Conservation (phyloP, 768 basidiomycete species). For the Suillus sp. region DNA sequence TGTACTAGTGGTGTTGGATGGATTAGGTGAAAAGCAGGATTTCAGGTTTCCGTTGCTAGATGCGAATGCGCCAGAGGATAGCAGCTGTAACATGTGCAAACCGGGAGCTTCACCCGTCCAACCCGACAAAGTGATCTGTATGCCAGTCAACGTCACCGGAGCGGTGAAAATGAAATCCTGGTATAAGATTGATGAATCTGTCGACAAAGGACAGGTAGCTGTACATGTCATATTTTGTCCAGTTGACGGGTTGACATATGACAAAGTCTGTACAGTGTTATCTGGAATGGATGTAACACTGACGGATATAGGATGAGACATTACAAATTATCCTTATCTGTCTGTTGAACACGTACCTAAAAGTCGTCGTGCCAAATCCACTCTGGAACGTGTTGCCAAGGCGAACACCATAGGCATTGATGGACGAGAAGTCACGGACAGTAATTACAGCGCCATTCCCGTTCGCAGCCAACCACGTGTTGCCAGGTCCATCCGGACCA, state of each 20-base stretch:
- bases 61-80: slow-evolving; percentile 90
- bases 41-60: slow-evolving; percentile 60
- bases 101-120: slow-evolving; percentile 81
- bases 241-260: slow-evolving; percentile 75
- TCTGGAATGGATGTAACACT: slow-evolving; percentile 91
- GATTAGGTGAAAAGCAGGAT: slow-evolving; percentile 77
- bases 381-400: slow-evolving; percentile 89
- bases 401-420: slow-evolving; percentile 78
- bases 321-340: slow-evolving; percentile 8
- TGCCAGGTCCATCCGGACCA: slow-evolving; percentile 76
- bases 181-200: slow-evolving; percentile 75
- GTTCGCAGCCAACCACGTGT: slow-evolving; percentile 84
- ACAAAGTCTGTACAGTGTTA: slow-evolving; percentile 75
- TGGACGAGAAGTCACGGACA: slow-evolving; percentile 70
- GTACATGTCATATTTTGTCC: slow-evolving; percentile 79
- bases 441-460: slow-evolving; percentile 73
- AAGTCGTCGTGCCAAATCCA: slow-evolving; percentile 82
- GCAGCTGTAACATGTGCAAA: slow-evolving; percentile 86
- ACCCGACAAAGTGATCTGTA: slow-evolving; percentile 77
- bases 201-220: slow-evolving; percentile 75
- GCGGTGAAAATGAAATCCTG: slow-evolving; percentile 90
- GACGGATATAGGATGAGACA: slow-evolving; percentile 18
- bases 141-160: slow-evolving; percentile 75
- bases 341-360: slow-evolving; percentile 59
- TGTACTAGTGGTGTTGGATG: slow-evolving; percentile 67